phyloP scores from a whole-genome alignment of 1,284 basidiomycete genomes.

The Rhizoctonia solani region DNA sequence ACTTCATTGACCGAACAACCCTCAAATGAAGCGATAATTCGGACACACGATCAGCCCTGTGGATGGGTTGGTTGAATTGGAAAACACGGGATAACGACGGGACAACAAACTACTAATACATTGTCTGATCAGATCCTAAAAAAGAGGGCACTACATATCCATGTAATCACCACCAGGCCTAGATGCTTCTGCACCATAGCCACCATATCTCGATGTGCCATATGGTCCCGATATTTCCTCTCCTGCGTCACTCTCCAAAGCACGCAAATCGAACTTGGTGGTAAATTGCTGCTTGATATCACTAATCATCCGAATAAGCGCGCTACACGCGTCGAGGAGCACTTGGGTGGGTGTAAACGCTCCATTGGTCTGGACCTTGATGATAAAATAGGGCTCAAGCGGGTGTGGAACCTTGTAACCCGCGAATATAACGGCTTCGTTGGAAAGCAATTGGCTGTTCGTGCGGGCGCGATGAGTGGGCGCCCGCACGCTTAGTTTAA shows the following conservation, averaged over 20 bases:
- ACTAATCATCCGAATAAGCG: conserved; percentile 77
- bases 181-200: conserved; percentile 5
- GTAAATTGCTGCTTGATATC: conserved; percentile 51
- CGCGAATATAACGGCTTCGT: conserved; percentile 88
- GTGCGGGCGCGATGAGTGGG: conserved; percentile 32
- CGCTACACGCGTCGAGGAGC: conserved; percentile 82
- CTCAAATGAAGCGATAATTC: not conserved
- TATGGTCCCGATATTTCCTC: conserved; percentile 19
- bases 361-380: conserved; percentile 97
- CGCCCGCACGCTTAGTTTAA: conserved; percentile 14
- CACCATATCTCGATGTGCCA: conserved; percentile 16
- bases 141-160: conserved; percentile 10
- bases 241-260: conserved; percentile 45
- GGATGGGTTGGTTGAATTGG: not conserved
- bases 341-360: conserved; percentile 79
- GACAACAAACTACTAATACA: conserved; percentile 30
- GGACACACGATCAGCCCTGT: not conserved
- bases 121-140: not conserved
- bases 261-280: conserved; percentile 52
- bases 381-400: conserved; percentile 87
- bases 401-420: conserved; percentile 99
- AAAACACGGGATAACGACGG: not conserved
- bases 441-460: conserved; percentile 79
- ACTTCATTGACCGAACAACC: not conserved
- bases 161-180: conserved; percentile 21